phyloP scores from a whole-genome alignment of 2,329 filamentous ascomycete species.

The Ophiostoma triangulosporum region DNA sequence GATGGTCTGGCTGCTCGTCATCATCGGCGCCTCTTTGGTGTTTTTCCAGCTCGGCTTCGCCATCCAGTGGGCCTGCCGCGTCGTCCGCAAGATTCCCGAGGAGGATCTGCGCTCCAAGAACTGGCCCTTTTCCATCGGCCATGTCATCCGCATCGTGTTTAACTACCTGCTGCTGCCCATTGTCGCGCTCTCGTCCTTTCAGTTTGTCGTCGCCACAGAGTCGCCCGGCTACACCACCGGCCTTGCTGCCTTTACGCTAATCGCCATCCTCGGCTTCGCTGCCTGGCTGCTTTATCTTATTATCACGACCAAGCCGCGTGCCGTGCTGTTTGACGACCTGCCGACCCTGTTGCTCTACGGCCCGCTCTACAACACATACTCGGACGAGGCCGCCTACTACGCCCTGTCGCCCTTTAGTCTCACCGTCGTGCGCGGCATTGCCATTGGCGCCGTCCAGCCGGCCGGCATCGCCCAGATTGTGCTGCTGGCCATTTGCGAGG shows the following conservation, averaged over 20 bases:
- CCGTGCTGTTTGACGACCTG: slow-evolving; percentile 84
- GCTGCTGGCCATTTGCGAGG: slow-evolving; percentile 83
- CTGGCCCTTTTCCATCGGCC: slow-evolving; percentile 70
- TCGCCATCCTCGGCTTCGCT: slow-evolving; percentile 59
- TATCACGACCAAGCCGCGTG: slow-evolving; percentile 64
- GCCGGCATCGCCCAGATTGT: slow-evolving; percentile 90
- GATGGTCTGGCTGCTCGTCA: slow-evolving; percentile 77
- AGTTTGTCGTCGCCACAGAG: slow-evolving; percentile 60
- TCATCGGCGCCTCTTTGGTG: slow-evolving; percentile 53
- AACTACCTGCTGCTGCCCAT: slow-evolving; percentile 86
- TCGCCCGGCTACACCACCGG: slow-evolving; percentile 61
- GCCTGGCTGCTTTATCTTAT: slow-evolving; percentile 73
- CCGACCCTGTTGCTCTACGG: slow-evolving; percentile 82
- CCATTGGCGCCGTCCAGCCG: slow-evolving; percentile 82
- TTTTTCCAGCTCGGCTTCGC: slow-evolving; percentile 67
- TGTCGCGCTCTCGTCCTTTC: slow-evolving; percentile 77
- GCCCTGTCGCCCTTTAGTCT: slow-evolving; percentile 76
- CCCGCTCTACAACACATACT: slow-evolving; percentile 93
- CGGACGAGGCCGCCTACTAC: slow-evolving; percentile 82
- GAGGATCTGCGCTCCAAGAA: slow-evolving; percentile 88
- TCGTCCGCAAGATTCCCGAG: slow-evolving; percentile 57
- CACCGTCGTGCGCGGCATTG: slow-evolving; percentile 74
- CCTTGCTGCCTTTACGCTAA: slow-evolving; percentile 60
- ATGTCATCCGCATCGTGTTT: slow-evolving; percentile 73
- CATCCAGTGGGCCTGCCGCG: slow-evolving; percentile 61